A percentile compares a stretch with the other conserved stretches of the same genome.
Evolutionary conservation across 495 filamentous ascomycete species (phyloP).

Genomic region (Xylaria flabelliformis): DNA sequence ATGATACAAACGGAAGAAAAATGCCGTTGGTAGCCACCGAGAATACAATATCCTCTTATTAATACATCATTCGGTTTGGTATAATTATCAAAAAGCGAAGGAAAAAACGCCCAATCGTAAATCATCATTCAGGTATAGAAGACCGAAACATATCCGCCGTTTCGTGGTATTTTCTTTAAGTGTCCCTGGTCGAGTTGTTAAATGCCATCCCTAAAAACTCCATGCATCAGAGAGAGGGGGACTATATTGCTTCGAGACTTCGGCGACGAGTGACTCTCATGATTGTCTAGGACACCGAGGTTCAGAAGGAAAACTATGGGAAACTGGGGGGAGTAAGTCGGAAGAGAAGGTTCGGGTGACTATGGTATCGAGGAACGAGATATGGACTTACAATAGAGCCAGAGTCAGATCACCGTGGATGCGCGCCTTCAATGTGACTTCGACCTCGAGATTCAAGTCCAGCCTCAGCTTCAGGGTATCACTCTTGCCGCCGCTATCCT

Average conservation of each 20-base stretch:
- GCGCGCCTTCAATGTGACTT: slow-evolving; percentile 88
- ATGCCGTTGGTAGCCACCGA: not conserved
- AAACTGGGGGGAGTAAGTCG: slow-evolving; percentile 1
- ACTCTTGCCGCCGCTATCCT: slow-evolving; percentile 59
- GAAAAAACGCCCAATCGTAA: not conserved
- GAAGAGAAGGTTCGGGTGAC: not conserved
- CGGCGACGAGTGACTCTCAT: slow-evolving; percentile 23
- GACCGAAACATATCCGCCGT: not conserved
- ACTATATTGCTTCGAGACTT: slow-evolving; percentile 16
- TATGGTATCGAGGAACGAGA: not conserved
- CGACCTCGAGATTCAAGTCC: slow-evolving; percentile 86
- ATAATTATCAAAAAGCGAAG: not conserved
- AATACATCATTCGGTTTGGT: not conserved
- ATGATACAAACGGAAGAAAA: not conserved
- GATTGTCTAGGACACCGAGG: slow-evolving; percentile 26
- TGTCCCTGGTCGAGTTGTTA: slow-evolving; percentile 24
- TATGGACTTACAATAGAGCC: slow-evolving; percentile 72
- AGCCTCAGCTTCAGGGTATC: slow-evolving; percentile 76
- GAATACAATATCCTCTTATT: too few relatives aligned
- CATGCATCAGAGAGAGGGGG: slow-evolving; percentile 23
- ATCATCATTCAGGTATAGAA: not conserved
- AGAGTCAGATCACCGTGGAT: slow-evolving; percentile 90
- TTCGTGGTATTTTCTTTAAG: slow-evolving; percentile 8
- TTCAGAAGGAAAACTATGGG: slow-evolving; percentile 20
- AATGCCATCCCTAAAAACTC: slow-evolving; percentile 22